Base-by-base conservation (phyloP, 495 filamentous ascomycete species). In the Saxispiralis lemnorum region DNA sequence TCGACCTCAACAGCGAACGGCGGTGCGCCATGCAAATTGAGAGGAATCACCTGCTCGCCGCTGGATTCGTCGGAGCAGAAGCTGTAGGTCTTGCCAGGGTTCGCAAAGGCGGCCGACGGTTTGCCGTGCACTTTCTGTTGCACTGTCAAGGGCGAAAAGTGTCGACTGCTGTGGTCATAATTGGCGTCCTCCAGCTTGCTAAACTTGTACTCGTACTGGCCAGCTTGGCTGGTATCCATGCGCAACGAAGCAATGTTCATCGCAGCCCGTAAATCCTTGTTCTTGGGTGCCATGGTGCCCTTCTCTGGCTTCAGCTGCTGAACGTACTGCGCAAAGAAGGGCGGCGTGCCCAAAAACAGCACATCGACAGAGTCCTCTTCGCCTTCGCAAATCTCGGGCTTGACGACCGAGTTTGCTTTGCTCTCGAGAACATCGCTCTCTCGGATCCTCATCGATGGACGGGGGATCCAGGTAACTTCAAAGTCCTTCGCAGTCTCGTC, bases 81-180 rank as follows among this genome's bases (percentile, higher is more conserved):
- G 47, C 83, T 89, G 64, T 94, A 94, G 3, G 85, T 84, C 57
- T 86, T 87, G n/a, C 84, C 88, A 2, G 85, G 83, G 47, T 82
- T 81, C 41, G 69, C 69, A 52, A 97, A 96, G 11, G 66, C 63
- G 16, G 83, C 88, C 9, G 74, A 73, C 0, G 89, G 89, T 24
- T 79, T 76, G 14, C 79, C 63, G 57, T 92, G 78, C 19, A 97
- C 85, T 17, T 66, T 76, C 55, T 97, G 89, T 34, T 79, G 69
- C 2, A 97, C 66, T 15, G 71, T 63, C n/a, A 94, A 52, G 11
- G 76, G 69, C 42, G 65, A 65, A 53, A 73, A 73, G 45, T 67
- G 68, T 38, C 76, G 69, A 19, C 51, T 51, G 52, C 82, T 73
- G 51, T 79, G 71, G 51, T 81, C 79, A 59, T 97, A 97, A 14